Conservation (phyloP, 768 basidiomycete genomes). For the Lactarius hengduanensis region DNA sequence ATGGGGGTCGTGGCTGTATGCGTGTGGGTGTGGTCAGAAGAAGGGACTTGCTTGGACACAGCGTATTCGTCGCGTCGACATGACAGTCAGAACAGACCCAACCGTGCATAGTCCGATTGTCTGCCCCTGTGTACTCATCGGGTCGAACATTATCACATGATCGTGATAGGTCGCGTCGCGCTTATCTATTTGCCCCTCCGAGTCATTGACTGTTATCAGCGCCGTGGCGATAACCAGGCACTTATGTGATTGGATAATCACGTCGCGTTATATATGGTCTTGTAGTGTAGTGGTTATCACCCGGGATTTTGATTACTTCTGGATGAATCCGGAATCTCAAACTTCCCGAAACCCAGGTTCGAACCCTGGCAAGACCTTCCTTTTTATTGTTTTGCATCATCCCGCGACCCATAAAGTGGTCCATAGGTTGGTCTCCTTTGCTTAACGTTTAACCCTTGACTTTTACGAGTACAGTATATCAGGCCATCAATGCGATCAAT, state of each 20-base stretch:
- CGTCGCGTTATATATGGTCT: background rate
- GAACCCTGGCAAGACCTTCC: conserved; percentile 29
- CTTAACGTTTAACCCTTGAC: too few species aligned
- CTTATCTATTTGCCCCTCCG: background rate
- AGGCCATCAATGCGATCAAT: background rate
- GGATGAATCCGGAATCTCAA: background rate
- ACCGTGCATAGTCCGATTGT: background rate
- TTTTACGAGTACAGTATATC: too few species aligned
- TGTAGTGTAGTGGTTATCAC: conserved; percentile 31
- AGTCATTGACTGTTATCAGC: too few species aligned
- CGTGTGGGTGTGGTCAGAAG: background rate
- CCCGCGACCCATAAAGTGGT: too few species aligned
- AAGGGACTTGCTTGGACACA: background rate
- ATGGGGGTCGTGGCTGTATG: background rate
- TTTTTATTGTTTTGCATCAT: background rate
- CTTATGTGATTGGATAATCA: background rate
- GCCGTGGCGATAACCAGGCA: background rate
- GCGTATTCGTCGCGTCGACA: background rate
- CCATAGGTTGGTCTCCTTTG: too few species aligned
- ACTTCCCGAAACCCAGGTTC: conserved; percentile 31
- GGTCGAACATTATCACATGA: conserved; percentile 17
- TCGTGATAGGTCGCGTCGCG: conserved; percentile 9
- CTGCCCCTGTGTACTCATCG: background rate
- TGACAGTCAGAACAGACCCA: conserved; percentile 4
- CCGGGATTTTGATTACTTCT: conserved; percentile 26